phyloP scores from a whole-genome alignment of 2,329 filamentous ascomycete species.

The Aspergillus fumigatus region DNA sequence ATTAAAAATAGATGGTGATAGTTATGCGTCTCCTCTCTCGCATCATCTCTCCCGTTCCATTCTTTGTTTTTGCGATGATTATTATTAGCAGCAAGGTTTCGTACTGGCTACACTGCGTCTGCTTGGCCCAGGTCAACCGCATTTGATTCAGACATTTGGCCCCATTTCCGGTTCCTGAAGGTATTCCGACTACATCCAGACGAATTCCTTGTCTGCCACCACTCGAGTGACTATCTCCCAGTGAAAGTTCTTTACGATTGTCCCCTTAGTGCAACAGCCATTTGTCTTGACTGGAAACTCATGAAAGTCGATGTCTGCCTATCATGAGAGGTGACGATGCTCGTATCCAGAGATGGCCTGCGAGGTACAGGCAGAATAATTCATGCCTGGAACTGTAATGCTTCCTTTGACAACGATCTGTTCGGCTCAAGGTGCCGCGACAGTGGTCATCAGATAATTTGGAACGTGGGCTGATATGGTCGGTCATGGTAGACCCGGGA shows the following conservation, averaged over 20 bases:
- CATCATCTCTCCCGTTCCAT: background rate
- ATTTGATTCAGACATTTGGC: background rate
- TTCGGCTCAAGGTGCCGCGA: background rate
- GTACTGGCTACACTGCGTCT: background rate
- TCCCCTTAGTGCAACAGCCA: background rate
- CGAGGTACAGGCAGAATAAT: constrained; percentile 8
- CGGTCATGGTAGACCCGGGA: background rate
- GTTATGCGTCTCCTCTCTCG: background rate
- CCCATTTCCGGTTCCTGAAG: background rate
- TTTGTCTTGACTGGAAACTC: background rate
- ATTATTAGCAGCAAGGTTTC: background rate
- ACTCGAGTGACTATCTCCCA: background rate
- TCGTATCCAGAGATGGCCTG: background rate
- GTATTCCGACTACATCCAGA: background rate
- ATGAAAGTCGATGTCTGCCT: background rate
- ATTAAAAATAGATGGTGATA: background rate
- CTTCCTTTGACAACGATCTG: background rate
- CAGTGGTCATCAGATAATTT: background rate
- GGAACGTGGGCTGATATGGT: background rate
- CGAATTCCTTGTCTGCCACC: background rate
- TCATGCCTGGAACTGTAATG: constrained; percentile 4
- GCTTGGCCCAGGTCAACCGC: background rate
- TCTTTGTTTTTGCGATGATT: background rate
- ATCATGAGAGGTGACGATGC: background rate
- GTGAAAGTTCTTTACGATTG: background rate